Base-by-base conservation (phyloP, 257 asterid genomes). In the Pogostemon cablin region DNA sequence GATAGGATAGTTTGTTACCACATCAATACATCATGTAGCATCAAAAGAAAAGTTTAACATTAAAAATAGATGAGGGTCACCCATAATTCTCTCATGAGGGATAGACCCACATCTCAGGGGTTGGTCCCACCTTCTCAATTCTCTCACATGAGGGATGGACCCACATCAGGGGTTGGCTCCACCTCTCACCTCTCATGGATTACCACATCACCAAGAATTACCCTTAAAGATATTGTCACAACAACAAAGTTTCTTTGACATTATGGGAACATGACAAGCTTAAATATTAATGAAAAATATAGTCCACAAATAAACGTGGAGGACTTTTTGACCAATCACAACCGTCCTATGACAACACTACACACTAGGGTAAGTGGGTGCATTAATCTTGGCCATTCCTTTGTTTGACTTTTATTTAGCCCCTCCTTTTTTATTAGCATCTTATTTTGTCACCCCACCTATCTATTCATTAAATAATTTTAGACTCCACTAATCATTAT, bases 331-430 rank as follows among this genome's bases (percentile, higher is more conserved):
- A 43, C 25, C 54, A n/a, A 20, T 38, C 5, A 42, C 65, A 6
- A 65, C 72, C 60, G 77, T 55, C 72, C 67, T 32, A 54, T 42
- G 56, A 54, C 65, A 55, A 5, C 62, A 41, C 58, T 9, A n/a
- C 43, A 50, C 2, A 60, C 53, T 9, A 71, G 48, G 49, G 60
- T 48, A 5, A 47, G 54, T 39, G 62, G 40, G 11, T 15, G 20
- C 32, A 38, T 15, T 25, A 4, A 55, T 42, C 59, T 50, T 42
- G 59, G 42, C 41, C 65, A 63, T 12, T 72, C n/a, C 39, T 5
- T 17, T 56, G 34, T 67, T 49, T 39, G 17, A 72, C 75, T 50
- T 48, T 11, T 5, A 50, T 40, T 62, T 49, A 52, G 15, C 25
- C 55, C 65, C 0, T n/a, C 32, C 4, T 40, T 42, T 15, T 41